Evolutionary conservation across 306 rosid species (phyloP).

Genomic region (Casuarina glauca): DNA sequence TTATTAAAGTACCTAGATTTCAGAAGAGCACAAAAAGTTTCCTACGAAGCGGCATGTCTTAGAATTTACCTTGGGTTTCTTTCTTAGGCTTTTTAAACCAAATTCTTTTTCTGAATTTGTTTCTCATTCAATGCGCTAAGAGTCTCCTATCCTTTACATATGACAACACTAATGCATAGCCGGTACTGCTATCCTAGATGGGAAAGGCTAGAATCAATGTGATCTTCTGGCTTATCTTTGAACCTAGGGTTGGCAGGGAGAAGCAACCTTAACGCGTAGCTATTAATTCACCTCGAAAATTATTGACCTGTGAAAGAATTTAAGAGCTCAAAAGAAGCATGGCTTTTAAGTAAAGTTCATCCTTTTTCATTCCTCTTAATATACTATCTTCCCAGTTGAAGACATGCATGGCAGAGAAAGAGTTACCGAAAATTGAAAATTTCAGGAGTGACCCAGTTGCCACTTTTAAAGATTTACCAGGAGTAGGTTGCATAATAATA

Average conservation of each 20-base stretch:
- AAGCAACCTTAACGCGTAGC: too few species aligned
- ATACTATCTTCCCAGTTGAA: neutral
- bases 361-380: neutral
- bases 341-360: neutral
- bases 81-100: neutral
- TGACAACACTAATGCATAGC: neutral
- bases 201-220: neutral
- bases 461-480: slow-evolving; percentile 28
- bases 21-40: slow-evolving; percentile 55
- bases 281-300: neutral
- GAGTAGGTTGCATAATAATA: slow-evolving; percentile 13
- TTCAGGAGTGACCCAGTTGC: neutral
- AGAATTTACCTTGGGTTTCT: slow-evolving; percentile 21
- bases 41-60: slow-evolving; percentile 28
- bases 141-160: neutral
- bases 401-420: neutral
- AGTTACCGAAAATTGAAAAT: neutral
- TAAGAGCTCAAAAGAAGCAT: neutral
- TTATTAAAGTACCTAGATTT: slow-evolving; percentile 42
- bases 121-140: neutral
- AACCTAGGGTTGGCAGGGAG: too few species aligned
- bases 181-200: neutral
- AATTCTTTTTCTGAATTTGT: neutral
- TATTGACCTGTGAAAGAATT: neutral
- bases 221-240: too few species aligned